A percentile compares a stretch with the other conserved stretches of the same genome.
Conservation (phyloP, 2,329 filamentous ascomycete species). For the Botrytis tulipae region DNA sequence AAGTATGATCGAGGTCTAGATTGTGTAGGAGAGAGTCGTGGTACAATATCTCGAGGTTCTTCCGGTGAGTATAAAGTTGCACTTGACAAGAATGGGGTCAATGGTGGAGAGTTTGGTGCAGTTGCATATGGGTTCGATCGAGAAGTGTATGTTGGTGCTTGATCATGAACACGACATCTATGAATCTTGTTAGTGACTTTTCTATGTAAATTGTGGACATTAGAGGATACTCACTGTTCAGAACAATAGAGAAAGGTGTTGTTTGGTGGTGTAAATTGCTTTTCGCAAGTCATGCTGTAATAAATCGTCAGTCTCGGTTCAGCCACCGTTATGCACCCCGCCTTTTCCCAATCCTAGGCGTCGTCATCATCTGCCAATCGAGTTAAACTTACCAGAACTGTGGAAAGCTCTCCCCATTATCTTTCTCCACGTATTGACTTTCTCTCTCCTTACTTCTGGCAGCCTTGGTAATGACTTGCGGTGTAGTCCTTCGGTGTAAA, state of each 20-base stretch:
- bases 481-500: constrained; percentile 26
- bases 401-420: constrained; percentile 62
- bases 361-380: constrained; percentile 2
- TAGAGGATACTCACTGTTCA: constrained; percentile 51
- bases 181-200: constrained; percentile 10
- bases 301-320: constrained; percentile 29
- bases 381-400: constrained; percentile 55
- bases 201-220: no score
- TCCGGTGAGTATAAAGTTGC: constrained; percentile 43
- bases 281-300: constrained; percentile 63
- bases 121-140: constrained; percentile 28
- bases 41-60: constrained; percentile 61
- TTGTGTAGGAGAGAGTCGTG: constrained; percentile 61
- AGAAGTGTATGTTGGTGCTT: constrained; percentile 27
- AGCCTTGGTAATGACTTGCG: constrained; percentile 29
- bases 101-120: constrained; percentile 38
- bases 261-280: constrained; percentile 60
- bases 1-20: constrained; percentile 57
- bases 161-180: constrained; percentile 36
- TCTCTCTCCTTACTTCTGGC: constrained; percentile 22
- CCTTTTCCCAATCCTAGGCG: constrained; percentile 36
- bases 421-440: constrained; percentile 30
- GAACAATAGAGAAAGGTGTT: constrained; percentile 62
- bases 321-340: constrained; percentile 30
- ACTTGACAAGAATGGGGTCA: constrained; percentile 40